Conservation (phyloP, 2,329 filamentous ascomycete genomes). For the Stylonectria norvegica region DNA sequence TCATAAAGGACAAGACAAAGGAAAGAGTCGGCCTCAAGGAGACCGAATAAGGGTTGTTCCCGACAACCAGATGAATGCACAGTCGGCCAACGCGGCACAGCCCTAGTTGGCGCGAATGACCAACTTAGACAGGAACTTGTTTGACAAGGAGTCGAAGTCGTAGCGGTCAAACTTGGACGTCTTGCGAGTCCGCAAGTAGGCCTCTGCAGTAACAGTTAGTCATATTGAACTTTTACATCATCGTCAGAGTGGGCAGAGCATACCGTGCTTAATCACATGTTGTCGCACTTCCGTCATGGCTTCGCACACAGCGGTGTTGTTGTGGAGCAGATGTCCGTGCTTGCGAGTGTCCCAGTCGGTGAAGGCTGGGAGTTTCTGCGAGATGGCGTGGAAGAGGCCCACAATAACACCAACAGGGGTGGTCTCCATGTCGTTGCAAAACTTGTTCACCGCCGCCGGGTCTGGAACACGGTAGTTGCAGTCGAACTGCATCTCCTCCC, state of each 20-base stretch:
- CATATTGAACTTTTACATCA: constrained; percentile 10
- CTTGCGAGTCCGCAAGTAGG: constrained; percentile 77
- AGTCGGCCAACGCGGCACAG: constrained; percentile 2
- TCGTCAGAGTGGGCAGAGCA: constrained; percentile 35
- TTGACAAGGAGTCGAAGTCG: constrained; percentile 92
- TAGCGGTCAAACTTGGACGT: constrained; percentile 82
- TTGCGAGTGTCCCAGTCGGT: constrained; percentile 91
- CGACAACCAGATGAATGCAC: constrained; percentile 20
- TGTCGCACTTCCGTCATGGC: constrained; percentile 93
- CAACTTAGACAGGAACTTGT: constrained; percentile 95
- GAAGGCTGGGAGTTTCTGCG: constrained; percentile 89
- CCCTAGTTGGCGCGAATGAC: constrained; percentile 87
- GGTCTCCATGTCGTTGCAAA: constrained; percentile 95
- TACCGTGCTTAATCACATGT: constrained; percentile 92
- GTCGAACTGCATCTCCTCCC: constrained; percentile 99
- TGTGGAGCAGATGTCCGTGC: constrained; percentile 86
- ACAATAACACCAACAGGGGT: constrained; percentile 95
- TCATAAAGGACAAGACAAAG: constrained; percentile 31
- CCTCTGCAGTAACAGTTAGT: constrained; percentile 54
- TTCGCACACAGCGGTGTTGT: constrained; percentile 88
- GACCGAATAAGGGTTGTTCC: constrained; percentile 11
- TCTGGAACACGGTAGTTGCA: constrained; percentile 93
- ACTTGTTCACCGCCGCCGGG: constrained; percentile 80
- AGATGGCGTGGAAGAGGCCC: constrained; percentile 95
- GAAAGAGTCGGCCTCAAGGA: constrained; percentile 21